Base-by-base conservation (phyloP, 1,139 yeast genomes). In the Kazachstania sp. region DNA sequence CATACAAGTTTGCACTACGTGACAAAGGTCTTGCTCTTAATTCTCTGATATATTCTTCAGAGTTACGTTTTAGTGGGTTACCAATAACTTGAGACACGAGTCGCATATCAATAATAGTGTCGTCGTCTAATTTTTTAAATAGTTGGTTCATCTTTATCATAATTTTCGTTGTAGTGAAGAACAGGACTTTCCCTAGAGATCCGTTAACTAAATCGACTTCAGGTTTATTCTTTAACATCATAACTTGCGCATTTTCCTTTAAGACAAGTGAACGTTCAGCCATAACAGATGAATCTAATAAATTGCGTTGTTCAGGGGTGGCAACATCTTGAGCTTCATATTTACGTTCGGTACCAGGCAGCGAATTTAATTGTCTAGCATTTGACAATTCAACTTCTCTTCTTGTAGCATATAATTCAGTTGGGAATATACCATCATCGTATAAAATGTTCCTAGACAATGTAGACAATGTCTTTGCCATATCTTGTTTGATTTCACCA, bases 211-310 rank as follows among this genome's bases (percentile, higher is more conserved):
- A 71, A 29, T 59, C 60, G 1, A 83, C 77, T 41, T 83, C 92
- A 57, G 88, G 96, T 48, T 81, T 75, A 61, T 92, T 94, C 63
- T 90, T 92, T 53, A 92, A 73, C 75, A 94, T 82, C 97, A 92
- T 90, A 0, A 92, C 98, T 65, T 92, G 98, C 0, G 97, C 95
- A 46, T 86, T 86, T 47, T 76, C 78, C 58, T 88, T 90, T 57
- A 92, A 70, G 1, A 70, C 71, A 15, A 92, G 65, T n/a, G 64
- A 63, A 42, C 72, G 71, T 5, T 83, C 85, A 6, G 94, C 94
- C 71, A 90, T 74, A 18, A 63, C 56, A 43, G 86, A 78, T 51
- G 79, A 77, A 19, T 77, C 77, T 46, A 86, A 66, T 37, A 75
- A 38, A 32, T 59, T 56, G 37, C 52, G 48, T 20, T 56, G 55